Conservation (phyloP, 2,329 filamentous ascomycete genomes). For the Fusarium buxicola region DNA sequence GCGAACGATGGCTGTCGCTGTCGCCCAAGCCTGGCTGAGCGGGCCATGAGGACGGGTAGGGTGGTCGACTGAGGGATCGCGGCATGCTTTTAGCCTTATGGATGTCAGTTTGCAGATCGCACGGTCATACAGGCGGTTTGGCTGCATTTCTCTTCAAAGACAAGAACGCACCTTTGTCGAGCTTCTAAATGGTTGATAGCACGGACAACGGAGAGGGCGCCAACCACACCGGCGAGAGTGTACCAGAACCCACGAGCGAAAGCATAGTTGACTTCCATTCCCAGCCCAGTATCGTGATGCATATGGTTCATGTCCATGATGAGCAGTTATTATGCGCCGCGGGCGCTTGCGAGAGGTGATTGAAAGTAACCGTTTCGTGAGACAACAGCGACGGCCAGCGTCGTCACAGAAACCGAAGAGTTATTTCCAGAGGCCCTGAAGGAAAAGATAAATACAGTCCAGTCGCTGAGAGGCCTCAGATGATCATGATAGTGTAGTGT, state of each 20-base stretch:
- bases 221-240: constrained; percentile 63
- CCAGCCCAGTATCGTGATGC: constrained; percentile 49
- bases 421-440: neutral
- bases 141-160: no score
- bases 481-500: constrained; percentile 3
- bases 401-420: neutral
- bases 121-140: neutral
- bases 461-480: constrained; percentile 1
- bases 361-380: neutral
- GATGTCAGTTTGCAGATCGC: neutral
- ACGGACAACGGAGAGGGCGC: constrained; percentile 55
- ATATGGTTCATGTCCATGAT: constrained; percentile 51
- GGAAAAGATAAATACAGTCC: no score
- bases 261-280: constrained; percentile 59
- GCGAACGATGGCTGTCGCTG: constrained; percentile 66
- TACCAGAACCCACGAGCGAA: constrained; percentile 71
- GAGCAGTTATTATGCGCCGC: constrained; percentile 14
- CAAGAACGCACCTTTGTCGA: constrained; percentile 53
- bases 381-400: constrained; percentile 11
- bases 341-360: neutral
- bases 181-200: constrained; percentile 58
- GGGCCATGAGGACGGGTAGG: constrained; percentile 64
- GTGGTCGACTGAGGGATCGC: constrained; percentile 57
- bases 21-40: constrained; percentile 66
- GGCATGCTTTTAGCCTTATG: constrained; percentile 59